Conservation (phyloP, 495 filamentous ascomycete genomes). For the Aspergillus olivimuriae region DNA sequence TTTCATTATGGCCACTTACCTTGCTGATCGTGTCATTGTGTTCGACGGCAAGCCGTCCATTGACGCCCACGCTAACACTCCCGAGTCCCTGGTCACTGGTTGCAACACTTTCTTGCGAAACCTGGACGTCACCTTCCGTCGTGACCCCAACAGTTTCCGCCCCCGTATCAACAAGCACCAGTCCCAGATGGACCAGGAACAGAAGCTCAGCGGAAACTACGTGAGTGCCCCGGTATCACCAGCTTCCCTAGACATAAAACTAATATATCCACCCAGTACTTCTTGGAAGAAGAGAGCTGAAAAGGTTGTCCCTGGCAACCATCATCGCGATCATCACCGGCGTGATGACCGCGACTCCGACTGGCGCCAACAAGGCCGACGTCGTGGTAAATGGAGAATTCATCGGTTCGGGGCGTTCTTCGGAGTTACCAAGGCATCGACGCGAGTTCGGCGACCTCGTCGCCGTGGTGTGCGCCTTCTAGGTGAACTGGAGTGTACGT, state of each 20-base stretch:
- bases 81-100: slow-evolving; percentile 87
- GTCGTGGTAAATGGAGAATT: slow-evolving; percentile 28
- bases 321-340: slow-evolving; percentile 35
- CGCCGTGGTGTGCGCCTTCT: slow-evolving; percentile 19
- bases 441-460: slow-evolving; percentile 23
- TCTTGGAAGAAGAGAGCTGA: slow-evolving; percentile 88
- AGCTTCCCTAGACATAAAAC: not conserved
- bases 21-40: slow-evolving; percentile 96
- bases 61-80: slow-evolving; percentile 77
- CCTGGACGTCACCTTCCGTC: slow-evolving; percentile 94
- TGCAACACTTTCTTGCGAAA: slow-evolving; percentile 96
- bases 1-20: slow-evolving; percentile 99
- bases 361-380: slow-evolving; percentile 30
- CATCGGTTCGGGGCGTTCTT: slow-evolving; percentile 35
- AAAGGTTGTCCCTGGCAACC: slow-evolving; percentile 49
- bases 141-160: slow-evolving; percentile 91
- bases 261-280: slow-evolving; percentile 47
- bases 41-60: slow-evolving; percentile 92
- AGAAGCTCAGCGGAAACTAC: slow-evolving; percentile 90
- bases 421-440: slow-evolving; percentile 39
- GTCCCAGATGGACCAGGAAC: slow-evolving; percentile 93
- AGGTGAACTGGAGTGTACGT: slow-evolving; percentile 36
- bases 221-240: slow-evolving; percentile 42
- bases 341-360: slow-evolving; percentile 38
- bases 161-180: slow-evolving; percentile 97